A percentile compares a stretch with the other conserved stretches of the same genome.
phyloP scores from a whole-genome alignment of 371 early-diverging fungal species.

The Catenaria anguillulae region DNA sequence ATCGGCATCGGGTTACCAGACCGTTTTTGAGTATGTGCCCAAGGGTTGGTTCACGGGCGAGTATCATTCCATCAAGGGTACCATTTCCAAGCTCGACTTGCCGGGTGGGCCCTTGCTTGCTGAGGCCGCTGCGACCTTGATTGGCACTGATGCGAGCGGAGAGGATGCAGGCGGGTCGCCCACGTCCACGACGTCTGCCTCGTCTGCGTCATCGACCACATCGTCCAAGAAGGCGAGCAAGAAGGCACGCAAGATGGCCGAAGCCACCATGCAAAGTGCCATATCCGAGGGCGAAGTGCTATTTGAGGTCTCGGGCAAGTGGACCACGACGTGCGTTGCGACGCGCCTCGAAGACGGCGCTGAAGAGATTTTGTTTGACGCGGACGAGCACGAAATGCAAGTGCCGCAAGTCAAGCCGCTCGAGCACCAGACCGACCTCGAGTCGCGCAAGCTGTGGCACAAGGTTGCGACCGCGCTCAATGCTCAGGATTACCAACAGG shows the following conservation, averaged over 20 bases:
- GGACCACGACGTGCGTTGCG: slow-evolving; percentile 44
- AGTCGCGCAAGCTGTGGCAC: slow-evolving; percentile 59
- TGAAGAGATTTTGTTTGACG: slow-evolving; percentile 41
- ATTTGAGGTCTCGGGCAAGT: slow-evolving; percentile 46
- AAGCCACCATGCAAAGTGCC: not conserved
- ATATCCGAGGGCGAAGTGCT: slow-evolving; percentile 13
- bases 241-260: not conserved
- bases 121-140: too few species aligned
- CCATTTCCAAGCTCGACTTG: slow-evolving; percentile 13
- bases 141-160: not conserved
- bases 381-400: slow-evolving; percentile 27
- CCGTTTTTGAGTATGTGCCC: slow-evolving; percentile 54
- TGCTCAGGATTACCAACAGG: slow-evolving; percentile 45
- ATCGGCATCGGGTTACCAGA: slow-evolving; percentile 41
- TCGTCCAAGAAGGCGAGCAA: not conserved
- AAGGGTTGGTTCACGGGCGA: slow-evolving; percentile 69
- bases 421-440: slow-evolving; percentile 41
- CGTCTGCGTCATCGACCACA: not conserved
- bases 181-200: not conserved
- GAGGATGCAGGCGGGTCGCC: not conserved
- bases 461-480: slow-evolving; percentile 50
- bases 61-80: slow-evolving; percentile 60
- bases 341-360: slow-evolving; percentile 31
- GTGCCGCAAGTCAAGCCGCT: slow-evolving; percentile 31
- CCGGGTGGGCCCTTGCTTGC: too few species aligned